Conservation (phyloP, 164 flowering plant genomes). For the Vitis rupestris region DNA sequence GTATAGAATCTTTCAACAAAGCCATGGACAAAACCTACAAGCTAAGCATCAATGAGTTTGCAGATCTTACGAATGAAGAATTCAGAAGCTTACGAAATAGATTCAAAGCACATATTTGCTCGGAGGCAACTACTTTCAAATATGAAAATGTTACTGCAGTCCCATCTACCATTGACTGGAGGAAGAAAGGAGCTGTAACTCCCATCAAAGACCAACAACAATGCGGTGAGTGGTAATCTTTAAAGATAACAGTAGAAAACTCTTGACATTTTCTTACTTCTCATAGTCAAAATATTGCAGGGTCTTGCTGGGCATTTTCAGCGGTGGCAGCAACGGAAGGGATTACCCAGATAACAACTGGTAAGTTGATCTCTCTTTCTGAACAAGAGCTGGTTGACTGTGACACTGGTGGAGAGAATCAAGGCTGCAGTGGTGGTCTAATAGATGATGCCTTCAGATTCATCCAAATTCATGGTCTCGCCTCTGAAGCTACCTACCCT, state of each 20-base stretch:
- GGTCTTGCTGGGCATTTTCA: conserved; percentile 17
- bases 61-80: conserved; percentile 19
- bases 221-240: neutral
- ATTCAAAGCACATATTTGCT: conserved; percentile 12
- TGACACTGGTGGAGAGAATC: conserved; percentile 5
- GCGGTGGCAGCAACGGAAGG: conserved; percentile 10
- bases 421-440: conserved; percentile 13
- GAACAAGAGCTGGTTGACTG: conserved; percentile 26
- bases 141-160: neutral
- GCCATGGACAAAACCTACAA: conserved; percentile 11
- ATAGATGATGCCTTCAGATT: conserved; percentile 22
- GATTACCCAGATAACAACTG: conserved; percentile 5
- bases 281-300: neutral
- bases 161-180: neutral
- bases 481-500: conserved; percentile 21
- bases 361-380: conserved; percentile 13
- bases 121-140: too few species aligned
- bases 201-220: neutral
- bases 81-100: conserved; percentile 11
- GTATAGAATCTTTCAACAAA: conserved; percentile 5
- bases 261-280: neutral
- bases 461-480: conserved; percentile 11
- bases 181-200: neutral
- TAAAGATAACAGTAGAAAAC: too few species aligned
- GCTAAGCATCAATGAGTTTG: conserved; percentile 12